Percentiles rank a stretch among this genome's conserved stretches.
Evolutionary conservation across 805 yeast species (phyloP).

Genomic region (Kregervanrija delftensis): DNA sequence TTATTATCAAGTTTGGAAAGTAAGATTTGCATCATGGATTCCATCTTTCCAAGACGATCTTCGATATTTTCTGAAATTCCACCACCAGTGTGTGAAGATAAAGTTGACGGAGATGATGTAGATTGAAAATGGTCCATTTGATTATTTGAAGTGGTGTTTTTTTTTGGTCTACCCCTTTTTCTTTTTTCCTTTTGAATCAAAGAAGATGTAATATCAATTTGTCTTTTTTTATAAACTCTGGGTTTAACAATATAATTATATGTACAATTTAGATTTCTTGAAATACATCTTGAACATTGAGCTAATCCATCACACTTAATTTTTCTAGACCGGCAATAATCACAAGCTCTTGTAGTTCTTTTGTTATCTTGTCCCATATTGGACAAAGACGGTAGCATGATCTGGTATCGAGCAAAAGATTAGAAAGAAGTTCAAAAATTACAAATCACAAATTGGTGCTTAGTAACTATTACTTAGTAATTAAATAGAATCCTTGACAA

Average conservation of each 20-base stretch:
- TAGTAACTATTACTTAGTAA: too few species aligned
- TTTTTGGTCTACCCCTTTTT: conserved; percentile 11
- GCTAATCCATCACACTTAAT: conserved; percentile 43
- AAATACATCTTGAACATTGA: conserved; percentile 37
- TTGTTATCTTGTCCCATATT: conserved; percentile 1
- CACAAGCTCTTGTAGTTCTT: conserved; percentile 42
- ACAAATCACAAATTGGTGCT: too few species aligned
- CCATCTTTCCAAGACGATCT: conserved; percentile 27
- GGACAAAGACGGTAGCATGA: too few species aligned
- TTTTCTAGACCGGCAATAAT: conserved; percentile 40
- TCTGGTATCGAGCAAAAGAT: too few species aligned
- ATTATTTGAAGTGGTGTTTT: neutral
- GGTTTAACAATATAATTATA: conserved; percentile 29
- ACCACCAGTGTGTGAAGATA: too few species aligned
- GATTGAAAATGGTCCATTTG: too few species aligned
- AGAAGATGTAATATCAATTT: neutral
- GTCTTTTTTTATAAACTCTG: conserved; percentile 8
- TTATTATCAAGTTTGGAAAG: conserved; percentile 6
- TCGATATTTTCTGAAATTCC: conserved; percentile 14
- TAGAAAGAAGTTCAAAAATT: too few species aligned
- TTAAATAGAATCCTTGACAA: too few species aligned
- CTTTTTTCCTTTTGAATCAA: neutral
- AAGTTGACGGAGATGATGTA: too few species aligned
- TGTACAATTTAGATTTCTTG: conserved; percentile 29
- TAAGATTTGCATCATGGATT: conserved; percentile 25